Base-by-base conservation (phyloP, 768 basidiomycete genomes). In the Leucosporidium scottii region DNA sequence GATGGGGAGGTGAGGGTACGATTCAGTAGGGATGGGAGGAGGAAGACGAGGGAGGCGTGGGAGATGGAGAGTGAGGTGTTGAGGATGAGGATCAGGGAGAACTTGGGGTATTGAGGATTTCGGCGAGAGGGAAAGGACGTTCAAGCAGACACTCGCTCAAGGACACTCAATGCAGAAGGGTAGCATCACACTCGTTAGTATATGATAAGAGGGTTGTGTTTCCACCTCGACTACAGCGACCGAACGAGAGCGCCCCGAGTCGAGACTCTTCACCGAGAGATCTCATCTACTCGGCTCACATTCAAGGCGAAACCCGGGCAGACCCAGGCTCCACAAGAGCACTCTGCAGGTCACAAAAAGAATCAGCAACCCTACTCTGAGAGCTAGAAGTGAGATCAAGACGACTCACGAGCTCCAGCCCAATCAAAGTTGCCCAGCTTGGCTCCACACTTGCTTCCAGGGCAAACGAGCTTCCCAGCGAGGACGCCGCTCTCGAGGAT, bases 391-490 rank as follows among this genome's bases (percentile, higher is more conserved):
- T 58, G 21, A 28, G 9, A 48, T 5, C 34, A n/a, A 54, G 9
- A 13, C 20, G 7, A 64, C 71, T 25, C 17, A 72, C 71, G 71
- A 13, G 44, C 62, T 2, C 94, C 94, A 7, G 93, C 91, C 96
- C 96, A 99, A 76, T 96, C 93, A 74, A 87, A 98, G 77, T 90
- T 96, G 3, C 96, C 96, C 23, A 99, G 82, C 80, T 99, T 99
- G 30, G 85, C 86, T 4, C 83, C 83, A 74, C 96, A 99, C 75
- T 90, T 92, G 74, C 86, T 83, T 78, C 93, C 94, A 5, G 96
- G 96, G 74, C 96, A 99, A 0, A 84, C 67, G 72, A 99, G 89
- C 82, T 93, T 96, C 23, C 96, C 96, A 0, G 86, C 84, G 48
- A 93, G 80, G 54, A 86, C 82, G 0, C 92, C 93, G n/a, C 80